Evolutionary conservation across 441 rosid species (phyloP), one percentile per base, ranked within the genome.

Genomic region (Mallotus japonicus): DNA sequence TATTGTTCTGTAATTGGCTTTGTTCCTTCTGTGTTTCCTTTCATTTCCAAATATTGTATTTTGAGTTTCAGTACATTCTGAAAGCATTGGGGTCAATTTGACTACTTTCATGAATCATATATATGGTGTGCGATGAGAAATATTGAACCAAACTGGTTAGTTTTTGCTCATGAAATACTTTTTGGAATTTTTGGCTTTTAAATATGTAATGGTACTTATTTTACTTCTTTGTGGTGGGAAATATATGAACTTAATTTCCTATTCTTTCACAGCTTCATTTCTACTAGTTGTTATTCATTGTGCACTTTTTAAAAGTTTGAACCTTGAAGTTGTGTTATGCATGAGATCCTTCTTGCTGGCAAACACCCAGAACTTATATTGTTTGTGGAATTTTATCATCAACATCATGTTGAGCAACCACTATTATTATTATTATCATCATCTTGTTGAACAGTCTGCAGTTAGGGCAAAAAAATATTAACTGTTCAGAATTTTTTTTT

Each of bases 61-160:
- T 76, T 68, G 72, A 57, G 14, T 37, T 44, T 62, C 22, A 24
- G 62, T 53, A 66, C 74, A 71, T 76, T 42, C 51, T 71, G 54
- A 77, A 79, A 72, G 59, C 73, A 72, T 69, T 77, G 77, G 69
- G 34, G 72, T 73, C 67, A 72, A 17, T 73, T 76, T 74, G 71
- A 77, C 67, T 70, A 70, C 42, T 75, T 79, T 49, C 59, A 57
- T 73, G 51, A 4, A 72, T 55, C 62, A 42, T 50, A 15, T 77
- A 65, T 79, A 71, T 71, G 15, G 34, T 64, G 24, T 58, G 40
- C 62, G 54, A 70, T 63, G 58, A 55, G 40, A 32, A 60, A 34
- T 37, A 59, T 73, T 55, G 81, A 69, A 69, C 72, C 72, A 71
- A 72, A 54, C 28, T 75, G 61, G 56, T 54, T 37, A 66, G 65